Conservation (phyloP, 176 grass and related monocot genomes). For the Oryza coarctata region DNA sequence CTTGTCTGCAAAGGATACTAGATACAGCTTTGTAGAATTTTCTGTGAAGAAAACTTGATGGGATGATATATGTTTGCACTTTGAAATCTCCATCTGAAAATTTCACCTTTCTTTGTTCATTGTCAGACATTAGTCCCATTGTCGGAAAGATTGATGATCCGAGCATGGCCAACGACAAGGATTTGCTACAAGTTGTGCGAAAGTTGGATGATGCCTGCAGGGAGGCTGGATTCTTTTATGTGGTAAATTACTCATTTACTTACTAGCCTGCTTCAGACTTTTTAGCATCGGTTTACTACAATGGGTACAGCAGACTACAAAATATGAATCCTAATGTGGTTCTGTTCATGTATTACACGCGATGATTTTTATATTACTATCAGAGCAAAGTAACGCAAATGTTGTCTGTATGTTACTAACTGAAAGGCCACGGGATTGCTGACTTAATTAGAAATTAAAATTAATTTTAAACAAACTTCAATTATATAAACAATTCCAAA, state of each 20-base stretch:
- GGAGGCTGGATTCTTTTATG: constrained; percentile 91
- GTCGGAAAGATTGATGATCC: constrained; percentile 81
- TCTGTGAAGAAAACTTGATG: neutral
- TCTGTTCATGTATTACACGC: neutral
- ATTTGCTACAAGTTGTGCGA: constrained; percentile 53
- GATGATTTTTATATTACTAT: neutral
- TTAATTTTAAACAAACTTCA: neutral
- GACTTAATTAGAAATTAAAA: neutral
- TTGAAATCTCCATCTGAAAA: neutral
- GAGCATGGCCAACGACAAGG: constrained; percentile 35
- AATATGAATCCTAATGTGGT: neutral
- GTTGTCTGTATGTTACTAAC: constrained; percentile 5
- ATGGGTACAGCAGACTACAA: too few species aligned
- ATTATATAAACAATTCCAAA: neutral
- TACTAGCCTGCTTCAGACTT: neutral
- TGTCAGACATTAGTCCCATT: constrained; percentile 64
- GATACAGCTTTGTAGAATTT: neutral
- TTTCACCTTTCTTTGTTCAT: neutral
- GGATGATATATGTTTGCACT: neutral
- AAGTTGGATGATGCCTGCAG: constrained; percentile 70
- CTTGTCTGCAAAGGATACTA: neutral
- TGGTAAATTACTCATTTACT: constrained; percentile 52
- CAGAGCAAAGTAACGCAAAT: neutral
- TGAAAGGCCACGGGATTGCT: constrained; percentile 80
- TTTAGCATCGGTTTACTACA: neutral